Conservation (phyloP, 2,329 filamentous ascomycete genomes). For the Daldinia sp. region DNA sequence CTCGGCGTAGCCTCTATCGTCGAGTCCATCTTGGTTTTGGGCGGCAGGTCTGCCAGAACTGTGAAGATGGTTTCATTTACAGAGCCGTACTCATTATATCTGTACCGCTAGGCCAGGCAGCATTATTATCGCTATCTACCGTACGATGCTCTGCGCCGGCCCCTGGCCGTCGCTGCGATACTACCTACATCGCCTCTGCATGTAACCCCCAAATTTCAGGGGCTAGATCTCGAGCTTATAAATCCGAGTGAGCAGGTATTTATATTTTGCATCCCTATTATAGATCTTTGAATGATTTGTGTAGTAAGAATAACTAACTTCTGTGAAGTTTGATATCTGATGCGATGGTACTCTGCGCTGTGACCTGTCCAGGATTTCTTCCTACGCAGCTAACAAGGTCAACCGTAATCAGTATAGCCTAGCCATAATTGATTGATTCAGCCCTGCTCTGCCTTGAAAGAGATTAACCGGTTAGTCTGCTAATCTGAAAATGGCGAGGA, state of each 20-base stretch:
- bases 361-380: constrained; percentile 1
- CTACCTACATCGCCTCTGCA: constrained; percentile 11
- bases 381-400: not conserved
- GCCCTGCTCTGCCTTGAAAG: not conserved
- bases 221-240: not conserved
- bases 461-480: not conserved
- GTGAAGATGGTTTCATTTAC: not conserved
- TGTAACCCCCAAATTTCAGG: constrained; percentile 1
- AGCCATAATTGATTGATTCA: not conserved
- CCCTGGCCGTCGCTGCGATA: constrained; percentile 12
- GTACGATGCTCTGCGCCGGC: not conserved
- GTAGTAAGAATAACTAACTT: not conserved
- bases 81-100: not conserved
- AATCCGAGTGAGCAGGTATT: not conserved
- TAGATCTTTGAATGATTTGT: not conserved
- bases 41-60: not conserved
- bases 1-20: constrained; percentile 10
- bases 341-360: constrained; percentile 6
- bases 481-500: not conserved
- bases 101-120: not conserved
- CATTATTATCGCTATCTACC: not conserved
- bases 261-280: not conserved
- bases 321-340: not conserved
- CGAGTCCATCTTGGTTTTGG: constrained; percentile 14
- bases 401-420: not conserved